Evolutionary conservation across 768 basidiomycete species (phyloP).

Genomic region (Grammothele lineata): DNA sequence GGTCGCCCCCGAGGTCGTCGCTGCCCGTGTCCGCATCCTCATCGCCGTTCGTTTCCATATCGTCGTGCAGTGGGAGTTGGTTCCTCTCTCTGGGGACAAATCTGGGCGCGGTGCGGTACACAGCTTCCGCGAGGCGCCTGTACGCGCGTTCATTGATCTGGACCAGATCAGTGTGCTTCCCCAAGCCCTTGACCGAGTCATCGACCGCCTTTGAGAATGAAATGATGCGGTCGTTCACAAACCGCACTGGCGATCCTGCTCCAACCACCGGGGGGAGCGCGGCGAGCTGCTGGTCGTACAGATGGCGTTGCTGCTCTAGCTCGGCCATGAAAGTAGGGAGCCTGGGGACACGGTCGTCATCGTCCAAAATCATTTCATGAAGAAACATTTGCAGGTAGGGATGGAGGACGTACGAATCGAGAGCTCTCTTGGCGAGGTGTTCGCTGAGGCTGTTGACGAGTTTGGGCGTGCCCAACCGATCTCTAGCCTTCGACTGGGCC

Average conservation of each 20-base stretch:
- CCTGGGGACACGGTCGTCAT: slow-evolving; percentile 1
- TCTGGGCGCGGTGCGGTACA: slow-evolving; percentile 37
- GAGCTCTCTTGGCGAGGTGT: slow-evolving; percentile 36
- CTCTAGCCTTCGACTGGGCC: slow-evolving; percentile 37
- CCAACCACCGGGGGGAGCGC: slow-evolving; percentile 12
- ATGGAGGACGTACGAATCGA: slow-evolving; percentile 15
- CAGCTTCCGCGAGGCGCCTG: slow-evolving; percentile 27
- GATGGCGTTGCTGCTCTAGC: slow-evolving; percentile 7
- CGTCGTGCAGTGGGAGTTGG: too few species aligned
- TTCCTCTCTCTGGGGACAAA: slow-evolving; percentile 37
- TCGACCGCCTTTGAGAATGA: slow-evolving; percentile 7
- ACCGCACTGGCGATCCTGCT: slow-evolving; percentile 11
- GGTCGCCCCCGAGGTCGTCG: too few species aligned
- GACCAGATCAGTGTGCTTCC: slow-evolving; percentile 29
- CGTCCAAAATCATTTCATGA: too few species aligned
- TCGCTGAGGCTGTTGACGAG: slow-evolving; percentile 50
- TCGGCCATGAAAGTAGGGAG: slow-evolving; percentile 8
- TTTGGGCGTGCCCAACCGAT: slow-evolving; percentile 52
- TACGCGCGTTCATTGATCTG: slow-evolving; percentile 34
- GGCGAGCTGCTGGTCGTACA: slow-evolving; percentile 6
- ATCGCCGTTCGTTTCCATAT: too few species aligned
- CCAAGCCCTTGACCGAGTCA: slow-evolving; percentile 11
- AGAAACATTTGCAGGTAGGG: too few species aligned
- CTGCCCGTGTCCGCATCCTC: too few species aligned
- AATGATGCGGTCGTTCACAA: slow-evolving; percentile 14